A percentile compares a stretch with the other conserved stretches of the same genome.
These are phyloP conservation scores for Trifolium fragiferum DNA, from an alignment of 306 rosid genomes.

Conservation along the genomic window DNA sequence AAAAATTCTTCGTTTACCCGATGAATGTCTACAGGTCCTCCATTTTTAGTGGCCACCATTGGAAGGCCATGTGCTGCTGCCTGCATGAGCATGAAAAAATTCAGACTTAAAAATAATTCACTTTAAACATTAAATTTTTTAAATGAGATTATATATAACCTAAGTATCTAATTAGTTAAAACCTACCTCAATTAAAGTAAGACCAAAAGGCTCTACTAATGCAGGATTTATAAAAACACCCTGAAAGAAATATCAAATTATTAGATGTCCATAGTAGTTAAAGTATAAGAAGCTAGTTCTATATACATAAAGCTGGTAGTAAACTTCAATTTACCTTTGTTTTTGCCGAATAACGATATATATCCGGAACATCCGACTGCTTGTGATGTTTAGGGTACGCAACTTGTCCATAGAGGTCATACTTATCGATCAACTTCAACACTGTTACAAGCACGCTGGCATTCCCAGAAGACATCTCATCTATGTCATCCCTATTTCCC, in stretches of 20 bases:
- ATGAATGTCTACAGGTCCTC: constrained; percentile 93
- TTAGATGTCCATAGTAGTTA: constrained; percentile 36
- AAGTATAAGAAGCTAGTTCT: constrained; percentile 1
- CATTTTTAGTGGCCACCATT: constrained; percentile 89
- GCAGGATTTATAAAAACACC: constrained; percentile 98
- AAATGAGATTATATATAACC: constrained; percentile 29
- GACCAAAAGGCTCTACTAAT: constrained; percentile 90
- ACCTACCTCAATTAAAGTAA: constrained; percentile 88
- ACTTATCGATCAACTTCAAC: constrained; percentile 82
- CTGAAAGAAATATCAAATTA: constrained; percentile 53
- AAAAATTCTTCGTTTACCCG: constrained; percentile 39
- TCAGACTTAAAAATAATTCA: constrained; percentile 9
- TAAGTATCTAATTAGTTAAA: constrained; percentile 31
- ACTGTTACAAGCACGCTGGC: constrained; percentile 81
- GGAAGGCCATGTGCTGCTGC: constrained; percentile 98
- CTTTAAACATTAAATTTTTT: neutral
- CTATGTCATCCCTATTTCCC: constrained; percentile 89
- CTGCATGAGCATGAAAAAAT: constrained; percentile 51
- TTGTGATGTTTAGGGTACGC: constrained; percentile 94
- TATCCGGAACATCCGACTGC: constrained; percentile 93
- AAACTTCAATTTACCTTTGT: constrained; percentile 65
- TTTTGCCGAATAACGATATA: constrained; percentile 82
- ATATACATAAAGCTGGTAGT: neutral
- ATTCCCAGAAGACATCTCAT: constrained; percentile 81
- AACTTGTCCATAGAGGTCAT: constrained; percentile 86